phyloP scores from a whole-genome alignment of 2,329 filamentous ascomycete genomes.

The Exophiala oligosperma region DNA sequence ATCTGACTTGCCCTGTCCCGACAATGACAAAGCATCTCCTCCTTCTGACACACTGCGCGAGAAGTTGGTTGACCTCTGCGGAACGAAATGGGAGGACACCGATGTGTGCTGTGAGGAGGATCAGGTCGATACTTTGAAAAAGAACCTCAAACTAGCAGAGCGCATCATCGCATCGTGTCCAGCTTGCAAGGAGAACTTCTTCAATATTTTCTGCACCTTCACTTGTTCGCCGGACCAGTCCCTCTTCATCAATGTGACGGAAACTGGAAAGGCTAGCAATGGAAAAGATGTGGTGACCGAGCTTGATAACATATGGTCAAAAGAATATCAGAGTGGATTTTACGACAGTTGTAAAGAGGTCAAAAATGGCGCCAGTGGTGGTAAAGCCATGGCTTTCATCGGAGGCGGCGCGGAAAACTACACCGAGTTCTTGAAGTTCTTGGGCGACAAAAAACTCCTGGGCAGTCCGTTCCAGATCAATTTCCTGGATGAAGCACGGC shows the following conservation, averaged over 20 bases:
- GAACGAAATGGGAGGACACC: conserved; percentile 78
- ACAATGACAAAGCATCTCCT: conserved; percentile 78
- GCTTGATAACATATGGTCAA: conserved; percentile 83
- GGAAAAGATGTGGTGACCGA: conserved; percentile 74
- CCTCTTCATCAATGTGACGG: conserved; percentile 88
- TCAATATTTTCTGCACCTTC: conserved; percentile 96
- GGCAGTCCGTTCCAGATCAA: conserved; percentile 99
- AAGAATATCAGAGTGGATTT: conserved; percentile 81
- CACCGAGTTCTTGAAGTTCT: conserved; percentile 80
- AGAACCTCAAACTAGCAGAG: conserved; percentile 82
- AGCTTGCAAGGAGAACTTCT: conserved; percentile 98
- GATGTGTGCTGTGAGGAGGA: conserved; percentile 81
- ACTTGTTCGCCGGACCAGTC: conserved; percentile 98
- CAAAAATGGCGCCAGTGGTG: conserved; percentile 93
- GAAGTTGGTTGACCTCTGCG: conserved; percentile 82
- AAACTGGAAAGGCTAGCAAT: conserved; percentile 57
- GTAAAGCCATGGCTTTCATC: conserved; percentile 92
- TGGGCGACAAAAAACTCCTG: conserved; percentile 82
- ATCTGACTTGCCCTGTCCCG: conserved; percentile 84
- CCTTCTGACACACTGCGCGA: conserved; percentile 71
- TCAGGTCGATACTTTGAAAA: conserved; percentile 80
- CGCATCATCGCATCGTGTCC: conserved; percentile 90
- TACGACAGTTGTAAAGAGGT: conserved; percentile 98
- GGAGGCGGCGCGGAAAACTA: conserved; percentile 93
- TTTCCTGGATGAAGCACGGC: conserved; percentile 63